These are phyloP conservation scores for Aspergillus phoenicis DNA, from an alignment of 2,329 filamentous ascomycete genomes.

Conservation along the genomic window DNA sequence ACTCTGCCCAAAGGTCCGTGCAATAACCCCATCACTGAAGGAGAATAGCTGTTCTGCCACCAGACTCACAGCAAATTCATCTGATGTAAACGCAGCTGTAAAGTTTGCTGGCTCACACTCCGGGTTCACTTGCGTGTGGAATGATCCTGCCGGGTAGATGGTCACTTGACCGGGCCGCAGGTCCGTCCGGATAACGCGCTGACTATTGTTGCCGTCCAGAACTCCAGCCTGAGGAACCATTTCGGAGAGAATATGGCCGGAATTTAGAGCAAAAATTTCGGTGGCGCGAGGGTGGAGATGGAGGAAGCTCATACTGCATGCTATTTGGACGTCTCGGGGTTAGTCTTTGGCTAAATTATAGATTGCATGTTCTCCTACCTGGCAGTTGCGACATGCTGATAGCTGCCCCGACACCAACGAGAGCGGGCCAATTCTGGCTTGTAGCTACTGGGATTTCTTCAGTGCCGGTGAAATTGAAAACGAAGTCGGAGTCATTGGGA, in stretches of 20 bases:
- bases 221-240: slow-evolving; percentile 25
- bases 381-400: slow-evolving; percentile 24
- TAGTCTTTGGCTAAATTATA: background rate
- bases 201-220: slow-evolving; percentile 18
- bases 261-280: slow-evolving; percentile 25
- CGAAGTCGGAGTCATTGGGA: slow-evolving; percentile 24
- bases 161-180: slow-evolving; percentile 25
- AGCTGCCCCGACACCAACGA: slow-evolving; percentile 20
- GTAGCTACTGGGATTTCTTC: slow-evolving; percentile 18
- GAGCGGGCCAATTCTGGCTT: slow-evolving; percentile 23
- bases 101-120: slow-evolving; percentile 30
- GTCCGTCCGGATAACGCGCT: slow-evolving; percentile 23
- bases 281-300: slow-evolving; percentile 31
- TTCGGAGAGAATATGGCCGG: slow-evolving; percentile 22
- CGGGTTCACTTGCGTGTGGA: slow-evolving; percentile 32
- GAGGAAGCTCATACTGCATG: slow-evolving; percentile 29
- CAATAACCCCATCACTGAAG: slow-evolving; percentile 25
- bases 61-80: slow-evolving; percentile 26
- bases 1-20: slow-evolving; percentile 22
- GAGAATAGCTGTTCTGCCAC: slow-evolving; percentile 25
- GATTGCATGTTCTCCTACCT: slow-evolving; percentile 13
- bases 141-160: slow-evolving; percentile 29
- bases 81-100: slow-evolving; percentile 25
- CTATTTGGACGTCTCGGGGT: slow-evolving; percentile 10
- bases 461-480: slow-evolving; percentile 24